phyloP scores from a whole-genome alignment of 768 basidiomycete species.

The Phallus indusiatus region DNA sequence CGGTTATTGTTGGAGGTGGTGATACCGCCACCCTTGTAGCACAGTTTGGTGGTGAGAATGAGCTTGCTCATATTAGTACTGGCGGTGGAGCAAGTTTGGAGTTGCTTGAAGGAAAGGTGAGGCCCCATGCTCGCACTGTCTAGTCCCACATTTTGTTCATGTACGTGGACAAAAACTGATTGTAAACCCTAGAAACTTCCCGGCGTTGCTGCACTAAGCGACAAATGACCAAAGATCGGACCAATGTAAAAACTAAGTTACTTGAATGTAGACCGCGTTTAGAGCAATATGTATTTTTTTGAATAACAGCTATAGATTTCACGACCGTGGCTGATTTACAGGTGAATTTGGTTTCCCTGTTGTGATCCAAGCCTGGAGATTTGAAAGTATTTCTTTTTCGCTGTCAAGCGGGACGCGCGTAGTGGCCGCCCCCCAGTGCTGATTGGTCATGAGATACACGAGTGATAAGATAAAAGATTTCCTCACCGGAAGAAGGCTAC shows the following conservation, averaged over 20 bases:
- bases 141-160: too few relatives aligned
- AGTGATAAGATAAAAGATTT: not conserved
- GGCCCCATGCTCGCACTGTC: conserved; percentile 11
- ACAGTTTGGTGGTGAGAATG: conserved; percentile 74
- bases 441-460: not conserved
- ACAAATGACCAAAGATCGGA: conserved; percentile 37
- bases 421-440: not conserved
- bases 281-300: not conserved
- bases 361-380: not conserved
- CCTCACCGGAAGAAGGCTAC: not conserved
- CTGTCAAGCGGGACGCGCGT: not conserved
- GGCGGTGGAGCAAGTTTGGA: conserved; percentile 93
- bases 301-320: not conserved
- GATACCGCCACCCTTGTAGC: conserved; percentile 95
- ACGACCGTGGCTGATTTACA: not conserved
- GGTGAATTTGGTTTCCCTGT: not conserved
- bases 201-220: conserved; percentile 84
- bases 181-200: conserved; percentile 53
- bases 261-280: not conserved
- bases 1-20: conserved; percentile 93
- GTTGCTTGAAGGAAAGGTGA: conserved; percentile 94
- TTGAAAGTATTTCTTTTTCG: not conserved
- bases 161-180: not conserved
- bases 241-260: too few relatives aligned
- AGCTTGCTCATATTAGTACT: conserved; percentile 93